These are phyloP conservation scores for Crucibulum laeve DNA, from an alignment of 768 basidiomycete species.

Conservation along the genomic window DNA sequence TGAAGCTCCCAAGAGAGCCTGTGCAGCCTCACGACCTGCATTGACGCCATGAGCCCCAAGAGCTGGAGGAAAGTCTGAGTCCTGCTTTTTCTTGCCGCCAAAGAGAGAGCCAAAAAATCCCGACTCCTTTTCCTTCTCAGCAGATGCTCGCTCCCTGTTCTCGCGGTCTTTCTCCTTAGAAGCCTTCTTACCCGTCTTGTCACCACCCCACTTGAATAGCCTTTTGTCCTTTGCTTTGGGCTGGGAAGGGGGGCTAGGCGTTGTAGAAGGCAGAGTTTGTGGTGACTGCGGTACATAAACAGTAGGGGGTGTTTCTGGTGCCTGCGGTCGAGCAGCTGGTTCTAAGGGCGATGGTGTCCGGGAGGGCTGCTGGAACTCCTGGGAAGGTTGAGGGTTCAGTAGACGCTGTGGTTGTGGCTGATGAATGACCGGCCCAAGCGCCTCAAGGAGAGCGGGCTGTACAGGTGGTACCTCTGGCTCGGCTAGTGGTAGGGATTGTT, in stretches of 20 bases:
- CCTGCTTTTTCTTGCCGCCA: slow-evolving; percentile 85
- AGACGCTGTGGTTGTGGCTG: slow-evolving; percentile 66
- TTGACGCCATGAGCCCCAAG: slow-evolving; percentile 27
- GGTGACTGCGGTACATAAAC: slow-evolving; percentile 18
- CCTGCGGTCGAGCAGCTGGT: slow-evolving; percentile 19
- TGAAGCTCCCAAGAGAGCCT: slow-evolving; percentile 79
- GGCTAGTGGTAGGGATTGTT: slow-evolving; percentile 14
- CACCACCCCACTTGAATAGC: slow-evolving; percentile 68
- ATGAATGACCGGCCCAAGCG: slow-evolving; percentile 44
- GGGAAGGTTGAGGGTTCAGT: slow-evolving; percentile 33
- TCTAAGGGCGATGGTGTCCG: slow-evolving; percentile 60
- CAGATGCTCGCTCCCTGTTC: slow-evolving; percentile 38
- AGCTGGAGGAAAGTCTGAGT: slow-evolving; percentile 36
- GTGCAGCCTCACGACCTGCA: slow-evolving; percentile 82
- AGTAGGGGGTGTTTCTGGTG: slow-evolving; percentile 17
- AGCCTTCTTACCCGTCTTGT: slow-evolving; percentile 58
- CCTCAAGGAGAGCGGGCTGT: slow-evolving; percentile 26
- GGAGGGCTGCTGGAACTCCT: slow-evolving; percentile 32
- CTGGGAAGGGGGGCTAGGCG: slow-evolving; percentile 27
- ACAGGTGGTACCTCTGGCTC: slow-evolving; percentile 19
- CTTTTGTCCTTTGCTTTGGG: slow-evolving; percentile 64
- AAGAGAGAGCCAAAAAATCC: slow-evolving; percentile 93
- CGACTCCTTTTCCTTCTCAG: slow-evolving; percentile 68
- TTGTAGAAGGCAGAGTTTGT: slow-evolving; percentile 22
- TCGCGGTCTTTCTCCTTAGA: slow-evolving; percentile 37